Evolutionary conservation across 352 stramenopile genomes (phyloP), one percentile per base, ranked within the genome.

Genomic region (Globisporangium radiosum): DNA sequence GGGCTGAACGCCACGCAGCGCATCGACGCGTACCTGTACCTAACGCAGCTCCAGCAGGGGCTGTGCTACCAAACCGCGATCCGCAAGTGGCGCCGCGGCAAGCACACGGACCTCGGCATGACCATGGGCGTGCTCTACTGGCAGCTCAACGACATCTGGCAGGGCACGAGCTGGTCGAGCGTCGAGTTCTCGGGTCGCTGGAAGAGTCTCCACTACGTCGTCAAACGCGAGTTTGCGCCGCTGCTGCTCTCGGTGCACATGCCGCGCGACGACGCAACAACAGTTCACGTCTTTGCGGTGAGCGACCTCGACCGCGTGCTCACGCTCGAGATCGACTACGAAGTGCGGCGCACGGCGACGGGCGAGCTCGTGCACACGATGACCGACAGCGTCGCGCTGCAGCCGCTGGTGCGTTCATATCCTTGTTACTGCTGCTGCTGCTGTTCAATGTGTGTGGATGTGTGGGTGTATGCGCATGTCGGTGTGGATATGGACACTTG

Each of bases 111-210:
- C 2, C 54, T 81, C 4, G 79, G 77, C 2, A 74, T 72, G 60
- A 88, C 78, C 7, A 91, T 90, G 79, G 85, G 85, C 8, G 85
- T 92, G 50, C 70, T 95, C 60, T 92, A 95, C 63, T 95, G 86
- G 86, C 86, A 95, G 57, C 66, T 95, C 14, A 93, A 94, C 65
- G 86, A 95, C 53, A 85, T 95, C 56, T 95, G 86, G 85, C 75
- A 88, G 62, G 86, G 84, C 8, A 90, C 82, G 45, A 93, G 81
- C 62, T 95, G 86, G 86, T 92, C 86, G 19, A 92, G 84, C 52
- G 84, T 94, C 42, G 86, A 95, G 64, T 87, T 81, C 66, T 76
- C 71, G 4, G 85, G 85, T 33, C 70, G 75, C 45, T 92, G 84
- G 80, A 95, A 95, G 65, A 85, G 77, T 43, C 69, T 95, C 37